A percentile compares a stretch with the other conserved stretches of the same genome.
Conservation (phyloP, 331 rosid genomes). For the Erythrophleum ivorense region DNA sequence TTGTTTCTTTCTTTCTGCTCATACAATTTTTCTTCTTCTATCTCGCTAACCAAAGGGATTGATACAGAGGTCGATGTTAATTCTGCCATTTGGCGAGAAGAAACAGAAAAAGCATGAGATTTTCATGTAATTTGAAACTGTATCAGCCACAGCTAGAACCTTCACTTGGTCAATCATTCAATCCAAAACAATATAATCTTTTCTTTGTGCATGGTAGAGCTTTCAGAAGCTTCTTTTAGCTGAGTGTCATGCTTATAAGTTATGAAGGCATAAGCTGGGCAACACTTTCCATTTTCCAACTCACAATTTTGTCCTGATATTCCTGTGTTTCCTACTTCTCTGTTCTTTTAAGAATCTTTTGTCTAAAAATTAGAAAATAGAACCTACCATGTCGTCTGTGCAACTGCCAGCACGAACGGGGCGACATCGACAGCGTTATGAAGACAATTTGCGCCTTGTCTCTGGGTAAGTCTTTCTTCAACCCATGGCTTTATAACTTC, state of each 20-base stretch:
- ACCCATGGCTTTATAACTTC: background rate
- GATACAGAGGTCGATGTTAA: background rate
- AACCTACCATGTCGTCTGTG: slow-evolving; percentile 39
- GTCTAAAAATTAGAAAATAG: background rate
- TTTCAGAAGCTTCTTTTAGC: background rate
- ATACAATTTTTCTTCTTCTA: background rate
- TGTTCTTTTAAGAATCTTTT: background rate
- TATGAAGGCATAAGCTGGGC: background rate
- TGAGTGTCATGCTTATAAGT: background rate
- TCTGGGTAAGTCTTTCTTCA: slow-evolving; percentile 49
- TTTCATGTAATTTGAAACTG: background rate
- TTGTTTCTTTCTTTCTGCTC: background rate
- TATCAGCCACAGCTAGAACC: background rate
- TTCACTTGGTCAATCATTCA: background rate
- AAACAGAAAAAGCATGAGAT: background rate
- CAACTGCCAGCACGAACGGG: slow-evolving; percentile 55
- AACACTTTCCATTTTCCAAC: background rate
- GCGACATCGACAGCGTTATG: slow-evolving; percentile 59
- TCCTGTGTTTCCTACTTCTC: background rate
- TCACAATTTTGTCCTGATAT: background rate
- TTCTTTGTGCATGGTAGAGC: background rate
- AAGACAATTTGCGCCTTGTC: slow-evolving; percentile 61
- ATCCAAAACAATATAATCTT: background rate
- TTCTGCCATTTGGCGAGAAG: background rate
- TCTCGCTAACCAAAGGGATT: background rate